Percentiles rank a stretch among this genome's conserved stretches.
Conservation (phyloP, 2,329 filamentous ascomycete genomes). For the Aspergillus felis region DNA sequence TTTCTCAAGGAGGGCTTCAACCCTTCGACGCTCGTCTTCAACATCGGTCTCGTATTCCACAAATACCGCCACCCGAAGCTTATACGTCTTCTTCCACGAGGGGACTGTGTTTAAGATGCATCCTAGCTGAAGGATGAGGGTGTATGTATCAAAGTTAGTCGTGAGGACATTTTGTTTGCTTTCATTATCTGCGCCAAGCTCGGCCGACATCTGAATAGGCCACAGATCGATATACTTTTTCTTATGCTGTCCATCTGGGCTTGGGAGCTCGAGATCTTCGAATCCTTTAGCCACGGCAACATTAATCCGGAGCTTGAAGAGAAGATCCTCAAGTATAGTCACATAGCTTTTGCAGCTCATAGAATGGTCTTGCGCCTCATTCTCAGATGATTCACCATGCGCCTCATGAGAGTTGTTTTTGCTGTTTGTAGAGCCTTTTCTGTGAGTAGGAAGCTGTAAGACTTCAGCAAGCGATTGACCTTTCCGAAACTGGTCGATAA, state of each 20-base stretch:
- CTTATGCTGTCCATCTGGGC: constrained; percentile 51
- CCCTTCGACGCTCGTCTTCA: constrained; percentile 68
- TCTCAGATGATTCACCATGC: constrained; percentile 51
- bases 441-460: constrained; percentile 43
- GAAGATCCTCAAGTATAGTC: constrained; percentile 76
- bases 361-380: constrained; percentile 63
- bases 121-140: constrained; percentile 79
- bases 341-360: constrained; percentile 72
- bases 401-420: constrained; percentile 16
- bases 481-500: constrained; percentile 70
- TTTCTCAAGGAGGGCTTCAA: constrained; percentile 72
- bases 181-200: constrained; percentile 64
- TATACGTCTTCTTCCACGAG: constrained; percentile 71
- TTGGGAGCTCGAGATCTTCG: constrained; percentile 68
- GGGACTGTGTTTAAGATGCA: constrained; percentile 80
- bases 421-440: constrained; percentile 14
- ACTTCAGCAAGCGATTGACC: constrained; percentile 57
- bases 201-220: constrained; percentile 92
- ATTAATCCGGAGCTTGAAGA: constrained; percentile 74
- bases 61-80: constrained; percentile 75
- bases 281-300: constrained; percentile 83
- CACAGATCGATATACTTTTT: constrained; percentile 85
- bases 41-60: constrained; percentile 86
- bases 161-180: constrained; percentile 66
- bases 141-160: constrained; percentile 88